Evolutionary conservation across 768 basidiomycete genomes (phyloP).

Genomic region (Dacryopinax spathularia): DNA sequence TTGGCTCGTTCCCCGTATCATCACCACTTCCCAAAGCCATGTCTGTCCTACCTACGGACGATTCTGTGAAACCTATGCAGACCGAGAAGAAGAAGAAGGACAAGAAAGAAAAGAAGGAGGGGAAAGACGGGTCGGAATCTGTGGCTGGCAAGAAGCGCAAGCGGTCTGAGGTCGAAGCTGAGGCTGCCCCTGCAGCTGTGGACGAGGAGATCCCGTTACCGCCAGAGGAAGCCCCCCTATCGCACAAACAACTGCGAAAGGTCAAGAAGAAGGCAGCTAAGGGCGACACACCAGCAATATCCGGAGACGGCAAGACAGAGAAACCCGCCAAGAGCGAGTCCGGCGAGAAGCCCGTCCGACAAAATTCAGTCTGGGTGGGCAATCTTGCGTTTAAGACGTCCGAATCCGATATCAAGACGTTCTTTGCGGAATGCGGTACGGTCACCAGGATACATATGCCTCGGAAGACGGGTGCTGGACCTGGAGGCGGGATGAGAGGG

Average conservation of each 20-base stretch:
- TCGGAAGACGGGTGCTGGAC: slow-evolving; percentile 39
- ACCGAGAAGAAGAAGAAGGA: slow-evolving; percentile 30
- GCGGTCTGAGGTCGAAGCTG: not conserved
- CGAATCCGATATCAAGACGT: slow-evolving; percentile 47
- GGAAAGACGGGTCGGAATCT: not conserved
- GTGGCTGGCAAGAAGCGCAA: not conserved
- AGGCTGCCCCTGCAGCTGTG: not conserved
- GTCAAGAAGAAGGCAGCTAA: slow-evolving; percentile 11
- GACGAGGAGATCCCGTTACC: not conserved
- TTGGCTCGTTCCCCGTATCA: not conserved
- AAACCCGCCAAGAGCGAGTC: slow-evolving; percentile 2
- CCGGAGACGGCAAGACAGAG: slow-evolving; percentile 22
- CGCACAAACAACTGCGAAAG: slow-evolving; percentile 17
- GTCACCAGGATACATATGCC: slow-evolving; percentile 80
- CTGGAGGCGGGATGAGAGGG: slow-evolving; percentile 30
- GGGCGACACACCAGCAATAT: slow-evolving; percentile 30
- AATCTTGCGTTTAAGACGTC: slow-evolving; percentile 87
- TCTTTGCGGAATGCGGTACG: slow-evolving; percentile 59
- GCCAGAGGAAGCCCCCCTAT: slow-evolving; percentile 11
- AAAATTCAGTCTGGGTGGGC: slow-evolving; percentile 91
- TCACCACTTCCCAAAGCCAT: not conserved
- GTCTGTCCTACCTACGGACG: not conserved
- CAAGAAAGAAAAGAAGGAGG: slow-evolving; percentile 23
- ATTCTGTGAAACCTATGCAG: not conserved
- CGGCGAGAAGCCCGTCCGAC: slow-evolving; percentile 35